These are phyloP conservation scores for Carex myosuroides DNA, from an alignment of 176 grass and related monocot genomes.

Conservation along the genomic window DNA sequence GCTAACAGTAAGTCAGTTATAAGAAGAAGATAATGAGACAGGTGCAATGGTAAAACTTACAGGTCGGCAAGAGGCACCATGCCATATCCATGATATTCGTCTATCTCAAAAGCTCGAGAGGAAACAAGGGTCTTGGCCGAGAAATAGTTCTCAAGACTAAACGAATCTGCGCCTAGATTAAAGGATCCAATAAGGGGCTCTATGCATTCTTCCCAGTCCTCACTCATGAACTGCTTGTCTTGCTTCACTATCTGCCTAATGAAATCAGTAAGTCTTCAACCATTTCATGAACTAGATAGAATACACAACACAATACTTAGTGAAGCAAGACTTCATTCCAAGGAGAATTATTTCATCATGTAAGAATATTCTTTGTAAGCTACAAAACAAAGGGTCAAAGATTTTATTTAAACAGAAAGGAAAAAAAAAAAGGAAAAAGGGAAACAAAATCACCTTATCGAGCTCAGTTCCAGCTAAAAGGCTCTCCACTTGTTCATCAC, in stretches of 20 bases:
- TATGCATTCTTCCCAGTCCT: slow-evolving; percentile 89
- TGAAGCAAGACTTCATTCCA: too few relatives aligned
- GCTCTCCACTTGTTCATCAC: slow-evolving; percentile 36
- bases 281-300: background rate
- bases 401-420: background rate
- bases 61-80: slow-evolving; percentile 93
- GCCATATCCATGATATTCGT: slow-evolving; percentile 67
- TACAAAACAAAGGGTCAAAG: background rate
- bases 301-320: background rate
- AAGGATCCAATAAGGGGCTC: slow-evolving; percentile 54
- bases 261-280: slow-evolving; percentile 25
- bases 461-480: slow-evolving; percentile 84
- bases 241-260: slow-evolving; percentile 88
- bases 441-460: slow-evolving; percentile 46
- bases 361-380: background rate
- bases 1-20: background rate
- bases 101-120: slow-evolving; percentile 77
- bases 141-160: slow-evolving; percentile 81
- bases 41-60: slow-evolving; percentile 47
- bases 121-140: slow-evolving; percentile 77
- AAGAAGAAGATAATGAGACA: background rate
- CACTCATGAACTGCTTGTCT: slow-evolving; percentile 53
- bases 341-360: background rate
- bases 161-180: slow-evolving; percentile 43
- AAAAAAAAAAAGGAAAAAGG: background rate